A percentile compares a stretch with the other conserved stretches of the same genome.
Evolutionary conservation across 129 eudicot species (phyloP).

Genomic region (Lactuca saligna): DNA sequence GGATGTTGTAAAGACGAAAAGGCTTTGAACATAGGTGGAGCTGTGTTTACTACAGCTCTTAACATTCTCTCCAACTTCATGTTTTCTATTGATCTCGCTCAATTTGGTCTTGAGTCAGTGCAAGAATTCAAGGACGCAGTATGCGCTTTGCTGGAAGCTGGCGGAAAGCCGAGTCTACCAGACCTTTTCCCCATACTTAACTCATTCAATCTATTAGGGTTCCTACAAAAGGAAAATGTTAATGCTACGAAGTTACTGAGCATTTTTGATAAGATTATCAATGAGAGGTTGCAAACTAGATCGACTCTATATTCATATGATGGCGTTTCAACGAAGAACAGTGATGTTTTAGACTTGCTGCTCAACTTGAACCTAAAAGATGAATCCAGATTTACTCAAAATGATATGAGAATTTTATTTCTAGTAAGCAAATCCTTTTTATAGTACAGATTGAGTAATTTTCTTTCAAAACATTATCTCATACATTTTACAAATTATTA

Average conservation of each 20-base stretch:
- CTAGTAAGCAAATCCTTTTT: not conserved
- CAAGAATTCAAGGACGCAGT: conserved; percentile 41
- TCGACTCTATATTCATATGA: not conserved
- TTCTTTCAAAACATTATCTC: not conserved
- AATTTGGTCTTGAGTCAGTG: conserved; percentile 17
- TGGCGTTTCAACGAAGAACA: not conserved
- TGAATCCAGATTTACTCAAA: not conserved
- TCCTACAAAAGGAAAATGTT: not conserved
- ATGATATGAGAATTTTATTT: conserved; percentile 14
- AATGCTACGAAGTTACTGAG: not conserved
- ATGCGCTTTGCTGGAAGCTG: conserved; percentile 14
- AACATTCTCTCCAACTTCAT: conserved; percentile 47
- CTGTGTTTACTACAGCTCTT: conserved; percentile 38
- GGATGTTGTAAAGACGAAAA: conserved; percentile 15
- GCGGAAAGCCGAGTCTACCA: conserved; percentile 30
- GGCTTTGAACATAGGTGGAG: conserved; percentile 39
- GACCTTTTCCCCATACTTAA: not conserved
- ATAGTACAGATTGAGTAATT: not conserved
- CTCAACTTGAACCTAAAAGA: conserved; percentile 1
- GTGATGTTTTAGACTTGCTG: conserved; percentile 6
- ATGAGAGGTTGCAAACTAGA: conserved; percentile 1
- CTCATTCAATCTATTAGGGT: conserved; percentile 38
- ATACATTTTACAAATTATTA: not conserved
- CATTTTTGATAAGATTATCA: not conserved
- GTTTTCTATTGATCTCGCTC: conserved; percentile 45